Base-by-base conservation (phyloP, 805 yeast genomes). In the Blastobotrys muscicola region DNA sequence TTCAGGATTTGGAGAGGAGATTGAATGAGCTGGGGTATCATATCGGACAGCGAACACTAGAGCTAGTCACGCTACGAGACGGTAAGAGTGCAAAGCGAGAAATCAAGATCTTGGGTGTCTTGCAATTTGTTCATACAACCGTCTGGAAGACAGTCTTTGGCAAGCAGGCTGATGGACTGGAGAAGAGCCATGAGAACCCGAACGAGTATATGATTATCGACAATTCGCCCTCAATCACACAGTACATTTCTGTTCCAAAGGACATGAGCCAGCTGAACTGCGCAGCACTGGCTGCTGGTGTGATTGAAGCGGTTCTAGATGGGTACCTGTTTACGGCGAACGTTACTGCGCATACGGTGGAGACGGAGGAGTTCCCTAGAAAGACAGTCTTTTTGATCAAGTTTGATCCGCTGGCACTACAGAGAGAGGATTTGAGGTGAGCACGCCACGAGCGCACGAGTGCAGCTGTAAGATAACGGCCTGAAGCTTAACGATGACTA, bases 311-410 rank as follows among this genome's bases (percentile, higher is more conserved):
- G 0, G 78, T 85, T 1, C 65, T 86, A 45, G 92, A 83, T 54
- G 69, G 82, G 3, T 69, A 85, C 1, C 78, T 78, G 49, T 85
- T 85, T 56, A 77, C 72, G 43, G 87, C 90, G 10, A 69, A 66
- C 38, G 95, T 86, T 6, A 75, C 83, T n/a, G 95, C 95, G 1
- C 95, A 86, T 56, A 71, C 80, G 0, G 85, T 80, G 12, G 82
- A 84, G 1, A 61, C 70, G 2, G 81, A 73, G 2, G 74, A 69
- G 3, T 57, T 54, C 29, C 86, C 90, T 0, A 61, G 71, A 46
- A 64, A 85, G 46, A 85, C 95, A 0, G 89, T 86, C 0, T 85
- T 80, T 53, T 67, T 85, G 48, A 73, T 85, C 35, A 80, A 82
- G 53, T 82, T 85, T 45, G 84, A 81, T 23, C 45, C 48, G 9